Evolutionary conservation across 805 yeast genomes (phyloP).

Genomic region (Jamesozyma gamospora): DNA sequence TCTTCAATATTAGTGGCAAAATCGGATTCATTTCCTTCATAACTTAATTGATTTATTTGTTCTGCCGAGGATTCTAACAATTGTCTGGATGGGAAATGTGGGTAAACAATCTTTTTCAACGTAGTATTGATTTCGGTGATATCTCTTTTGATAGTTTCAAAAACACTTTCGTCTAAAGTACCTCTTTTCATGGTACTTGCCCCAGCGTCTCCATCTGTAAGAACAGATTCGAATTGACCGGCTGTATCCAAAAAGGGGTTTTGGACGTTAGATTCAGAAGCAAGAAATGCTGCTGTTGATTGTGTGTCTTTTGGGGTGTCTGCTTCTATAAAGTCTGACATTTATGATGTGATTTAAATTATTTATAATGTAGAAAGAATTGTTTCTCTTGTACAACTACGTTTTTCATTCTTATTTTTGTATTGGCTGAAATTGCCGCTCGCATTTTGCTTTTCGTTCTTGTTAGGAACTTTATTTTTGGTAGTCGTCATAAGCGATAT

Average conservation of each 20-base stretch:
- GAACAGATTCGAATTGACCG: too few relatives aligned
- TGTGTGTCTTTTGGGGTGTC: conserved; percentile 3
- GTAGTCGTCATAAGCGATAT: too few relatives aligned
- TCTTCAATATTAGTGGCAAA: conserved; percentile 2
- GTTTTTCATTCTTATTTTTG: too few relatives aligned
- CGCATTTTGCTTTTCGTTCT: too few relatives aligned
- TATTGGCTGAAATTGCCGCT: too few relatives aligned
- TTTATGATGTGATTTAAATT: too few relatives aligned
- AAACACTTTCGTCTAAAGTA: conserved; percentile 26
- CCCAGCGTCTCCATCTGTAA: background rate
- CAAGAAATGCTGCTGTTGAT: background rate
- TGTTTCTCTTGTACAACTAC: too few relatives aligned
- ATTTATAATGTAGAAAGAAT: too few relatives aligned
- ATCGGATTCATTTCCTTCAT: background rate
- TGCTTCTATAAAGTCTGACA: conserved; percentile 23
- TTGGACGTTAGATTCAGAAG: background rate
- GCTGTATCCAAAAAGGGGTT: too few relatives aligned
- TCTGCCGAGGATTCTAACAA: conserved; percentile 2
- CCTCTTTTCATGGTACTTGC: conserved; percentile 16
- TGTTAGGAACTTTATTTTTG: too few relatives aligned
- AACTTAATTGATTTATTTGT: background rate
- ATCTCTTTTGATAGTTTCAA: conserved; percentile 25
- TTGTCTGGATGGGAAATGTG: conserved; percentile 19
- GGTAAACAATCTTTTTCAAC: conserved; percentile 27
- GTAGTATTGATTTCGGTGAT: conserved; percentile 23